Evolutionary conservation across 768 basidiomycete genomes (phyloP).

Genomic region (Flagelloscypha sp.): DNA sequence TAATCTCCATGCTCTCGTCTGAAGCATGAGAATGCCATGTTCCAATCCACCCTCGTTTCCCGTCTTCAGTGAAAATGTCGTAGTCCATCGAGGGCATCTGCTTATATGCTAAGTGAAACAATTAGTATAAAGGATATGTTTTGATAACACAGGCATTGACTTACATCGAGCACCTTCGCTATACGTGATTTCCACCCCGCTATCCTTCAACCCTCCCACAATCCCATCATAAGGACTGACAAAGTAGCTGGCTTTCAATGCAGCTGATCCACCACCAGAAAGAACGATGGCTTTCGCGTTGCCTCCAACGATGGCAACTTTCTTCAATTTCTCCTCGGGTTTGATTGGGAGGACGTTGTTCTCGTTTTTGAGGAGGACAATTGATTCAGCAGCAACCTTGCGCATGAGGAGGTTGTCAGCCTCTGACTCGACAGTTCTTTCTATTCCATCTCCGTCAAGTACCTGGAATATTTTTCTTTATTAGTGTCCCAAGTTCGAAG

Average conservation of each 20-base stretch:
- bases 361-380: slow-evolving; percentile 73
- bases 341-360: slow-evolving; percentile 44
- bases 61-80: slow-evolving; percentile 49
- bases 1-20: slow-evolving; percentile 46
- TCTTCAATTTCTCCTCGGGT: slow-evolving; percentile 39
- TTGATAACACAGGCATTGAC: slow-evolving; percentile 15
- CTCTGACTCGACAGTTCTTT: slow-evolving; percentile 53
- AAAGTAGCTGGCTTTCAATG: slow-evolving; percentile 68
- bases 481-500: neutral
- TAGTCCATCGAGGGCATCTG: slow-evolving; percentile 61
- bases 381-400: slow-evolving; percentile 56
- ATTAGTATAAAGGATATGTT: too few relatives aligned
- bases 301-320: slow-evolving; percentile 68
- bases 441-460: slow-evolving; percentile 62
- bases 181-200: slow-evolving; percentile 49
- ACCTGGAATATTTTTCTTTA: too few relatives aligned
- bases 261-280: slow-evolving; percentile 67
- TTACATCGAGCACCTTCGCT: slow-evolving; percentile 63
- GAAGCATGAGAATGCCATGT: slow-evolving; percentile 51
- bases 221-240: slow-evolving; percentile 74
- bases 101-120: slow-evolving; percentile 42
- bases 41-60: slow-evolving; percentile 60
- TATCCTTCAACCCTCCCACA: slow-evolving; percentile 40
- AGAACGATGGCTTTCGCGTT: slow-evolving; percentile 57
- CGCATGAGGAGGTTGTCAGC: slow-evolving; percentile 59